Evolutionary conservation across 176 grass and related monocot genomes (phyloP), one percentile per base, ranked within the genome.

Genomic region (Eleusine coracana): DNA sequence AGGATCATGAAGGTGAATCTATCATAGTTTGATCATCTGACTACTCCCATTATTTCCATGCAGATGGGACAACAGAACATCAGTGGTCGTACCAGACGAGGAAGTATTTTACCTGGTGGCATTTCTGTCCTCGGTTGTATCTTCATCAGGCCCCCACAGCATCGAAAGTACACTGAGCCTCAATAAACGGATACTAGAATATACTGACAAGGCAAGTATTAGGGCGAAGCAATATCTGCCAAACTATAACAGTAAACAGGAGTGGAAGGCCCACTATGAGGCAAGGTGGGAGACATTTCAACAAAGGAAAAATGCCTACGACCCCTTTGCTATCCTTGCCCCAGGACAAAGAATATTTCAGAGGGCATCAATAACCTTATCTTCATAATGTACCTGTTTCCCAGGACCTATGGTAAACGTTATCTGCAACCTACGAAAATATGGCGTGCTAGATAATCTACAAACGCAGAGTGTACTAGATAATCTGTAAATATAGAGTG

Each of bases 321-420:
- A 95, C 40, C 95, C 95, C 12, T 58, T 98, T 45, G 84, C 88
- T 49, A 95, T 98, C 71, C 88, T 98, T 69, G 92, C 92, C 25
- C 95, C 95, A 46, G 95, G 95, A 69, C 95, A 98, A 63, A 37
- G 84, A 71, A 98, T 98, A 87, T 98, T 98, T 86, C 75, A 71
- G 9, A 94, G 86, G 82, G 40, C 84, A 60, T 80, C 79, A 36
- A 59, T 76, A 27, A 87, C 74, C 8, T 85, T 83, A 77, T 90
- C 76, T 23, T 88, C 21, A 40, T 80, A 25, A 89, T 61, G 58
- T 25, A 4, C 39, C 23, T 66, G 60, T 58, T 66, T 85, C 21
- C 71, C 10, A 7, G 7, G 81, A 51, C 38, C 59, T 72, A 56
- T 72, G 66, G 37, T 75, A 58, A 48, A 54, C 46, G 28, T 82